Percentiles rank a stretch among this genome's conserved stretches.
Evolutionary conservation across 768 basidiomycete species (phyloP).

Genomic region (Dioszegia crocea): DNA sequence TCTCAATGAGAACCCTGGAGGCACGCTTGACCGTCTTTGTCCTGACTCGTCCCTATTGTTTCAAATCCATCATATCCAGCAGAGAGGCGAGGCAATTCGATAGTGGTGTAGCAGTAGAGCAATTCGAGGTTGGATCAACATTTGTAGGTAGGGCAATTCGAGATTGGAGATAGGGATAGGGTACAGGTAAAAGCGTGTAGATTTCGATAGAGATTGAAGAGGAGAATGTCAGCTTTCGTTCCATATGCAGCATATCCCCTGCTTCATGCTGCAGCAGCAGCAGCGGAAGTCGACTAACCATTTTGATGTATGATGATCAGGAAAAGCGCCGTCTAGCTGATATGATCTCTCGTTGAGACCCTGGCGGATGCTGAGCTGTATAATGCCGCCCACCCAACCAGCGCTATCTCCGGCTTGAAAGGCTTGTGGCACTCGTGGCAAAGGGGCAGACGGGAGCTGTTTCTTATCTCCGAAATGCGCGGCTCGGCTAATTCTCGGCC

Average conservation of each 20-base stretch:
- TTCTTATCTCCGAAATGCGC: background rate
- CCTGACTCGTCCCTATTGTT: constrained; percentile 86
- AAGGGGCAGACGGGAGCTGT: background rate
- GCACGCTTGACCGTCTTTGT: constrained; percentile 99
- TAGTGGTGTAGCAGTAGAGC: background rate
- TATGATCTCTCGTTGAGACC: too few relatives aligned
- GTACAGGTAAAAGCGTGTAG: background rate
- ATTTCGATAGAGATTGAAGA: background rate
- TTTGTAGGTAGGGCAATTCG: background rate
- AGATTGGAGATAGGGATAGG: background rate
- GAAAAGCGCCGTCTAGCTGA: too few relatives aligned
- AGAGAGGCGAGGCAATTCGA: background rate
- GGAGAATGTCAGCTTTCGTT: constrained; percentile 1
- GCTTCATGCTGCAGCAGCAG: background rate
- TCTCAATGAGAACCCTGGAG: constrained; percentile 97
- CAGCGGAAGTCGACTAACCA: background rate
- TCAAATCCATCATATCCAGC: background rate
- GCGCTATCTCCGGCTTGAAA: too few relatives aligned
- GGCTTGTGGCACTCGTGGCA: too few relatives aligned
- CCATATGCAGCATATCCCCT: background rate
- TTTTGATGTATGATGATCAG: background rate
- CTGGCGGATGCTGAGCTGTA: too few relatives aligned
- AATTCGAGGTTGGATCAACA: background rate
- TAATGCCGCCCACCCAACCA: too few relatives aligned
- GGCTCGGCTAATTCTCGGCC: too few relatives aligned